These are phyloP conservation scores for Lyophyllum shimeji DNA, from an alignment of 768 basidiomycete species.

Conservation along the genomic window DNA sequence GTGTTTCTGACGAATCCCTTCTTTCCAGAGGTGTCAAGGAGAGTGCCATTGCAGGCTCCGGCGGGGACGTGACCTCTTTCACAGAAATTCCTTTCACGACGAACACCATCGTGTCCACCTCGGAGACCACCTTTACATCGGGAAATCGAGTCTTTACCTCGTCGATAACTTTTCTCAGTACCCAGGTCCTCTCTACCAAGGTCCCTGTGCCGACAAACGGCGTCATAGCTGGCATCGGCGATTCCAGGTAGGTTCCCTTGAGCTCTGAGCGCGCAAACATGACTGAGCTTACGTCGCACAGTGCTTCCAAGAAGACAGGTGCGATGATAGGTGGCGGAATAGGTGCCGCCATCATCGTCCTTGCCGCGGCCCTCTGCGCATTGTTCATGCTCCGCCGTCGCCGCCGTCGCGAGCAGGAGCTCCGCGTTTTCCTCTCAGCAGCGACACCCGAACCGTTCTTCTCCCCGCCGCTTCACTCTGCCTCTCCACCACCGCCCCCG, in stretches of 20 bases:
- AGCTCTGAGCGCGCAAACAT: neutral
- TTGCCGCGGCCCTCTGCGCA: slow-evolving; percentile 10
- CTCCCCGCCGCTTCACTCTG: neutral
- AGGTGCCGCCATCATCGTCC: slow-evolving; percentile 16
- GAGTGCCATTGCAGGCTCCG: neutral
- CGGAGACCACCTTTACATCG: slow-evolving; percentile 7
- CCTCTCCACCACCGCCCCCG: neutral
- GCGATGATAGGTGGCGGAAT: slow-evolving; percentile 18
- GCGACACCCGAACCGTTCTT: slow-evolving; percentile 11
- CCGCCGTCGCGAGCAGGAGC: slow-evolving; percentile 12
- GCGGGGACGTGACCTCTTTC: slow-evolving; percentile 3
- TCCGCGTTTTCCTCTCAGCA: slow-evolving; percentile 6
- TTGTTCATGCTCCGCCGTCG: slow-evolving; percentile 18
- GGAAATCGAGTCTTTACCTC: slow-evolving; percentile 1
- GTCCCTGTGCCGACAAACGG: slow-evolving; percentile 6
- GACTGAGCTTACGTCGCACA: neutral
- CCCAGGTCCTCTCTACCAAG: slow-evolving; percentile 7
- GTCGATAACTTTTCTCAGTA: neutral
- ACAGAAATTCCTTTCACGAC: slow-evolving; percentile 9
- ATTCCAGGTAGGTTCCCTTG: slow-evolving; percentile 3
- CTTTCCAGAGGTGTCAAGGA: neutral
- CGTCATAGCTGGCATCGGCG: neutral
- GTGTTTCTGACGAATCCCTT: neutral
- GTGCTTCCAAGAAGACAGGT: slow-evolving; percentile 8
- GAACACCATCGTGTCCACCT: slow-evolving; percentile 2